Base-by-base conservation (phyloP, 2,329 filamentous ascomycete species). In the Diatrype stigma region DNA sequence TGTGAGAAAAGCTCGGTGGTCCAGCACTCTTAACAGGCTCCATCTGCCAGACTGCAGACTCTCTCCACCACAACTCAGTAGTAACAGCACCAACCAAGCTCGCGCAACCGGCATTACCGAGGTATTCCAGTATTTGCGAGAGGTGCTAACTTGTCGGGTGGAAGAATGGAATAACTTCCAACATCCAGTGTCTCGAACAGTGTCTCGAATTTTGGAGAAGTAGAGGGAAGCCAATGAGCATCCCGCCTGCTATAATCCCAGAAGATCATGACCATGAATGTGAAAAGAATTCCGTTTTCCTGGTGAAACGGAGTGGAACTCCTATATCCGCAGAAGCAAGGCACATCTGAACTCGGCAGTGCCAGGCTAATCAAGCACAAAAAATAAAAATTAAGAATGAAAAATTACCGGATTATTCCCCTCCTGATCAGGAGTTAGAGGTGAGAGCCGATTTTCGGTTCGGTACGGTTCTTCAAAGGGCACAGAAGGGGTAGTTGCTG, bases 371-470 rank as follows among this genome's bases (percentile, higher is more conserved):
- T 26, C 40, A 16, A 17, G 21, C 22, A 26, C 40, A 28, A 8
- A 40, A 40, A 40, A 44, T 44, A 44, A 5, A 44, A 44, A 44
- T 44, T 44, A 44, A n/a, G 21, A 44, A 28, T 23, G 22, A 44
- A n/a, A 44, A 28, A 44, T 44, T 44, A 28, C 22, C 40, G 10
- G 22, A 44, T 44, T 44, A 44, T 28, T 16, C 40, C 40, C 11
- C 17, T 44, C 21, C 16, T 28, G 16, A 23, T 2, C 16, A 17
- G 2, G 7, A 23, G 11, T 28, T n/a, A 26, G n/a, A n/a, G n/a
- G n/a, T n/a, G n/a, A n/a, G n/a, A 19, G 7, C 22, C 22, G 40
- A 7, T 26, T 16, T 10, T n/a, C 21, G 14, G 4, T 28, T 28
- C 40, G 14, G 14, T 16, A 7, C 40, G 22, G 7, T 30, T 30